phyloP scores from a whole-genome alignment of 805 yeast genomes.

The Ogataea paraovalis region DNA sequence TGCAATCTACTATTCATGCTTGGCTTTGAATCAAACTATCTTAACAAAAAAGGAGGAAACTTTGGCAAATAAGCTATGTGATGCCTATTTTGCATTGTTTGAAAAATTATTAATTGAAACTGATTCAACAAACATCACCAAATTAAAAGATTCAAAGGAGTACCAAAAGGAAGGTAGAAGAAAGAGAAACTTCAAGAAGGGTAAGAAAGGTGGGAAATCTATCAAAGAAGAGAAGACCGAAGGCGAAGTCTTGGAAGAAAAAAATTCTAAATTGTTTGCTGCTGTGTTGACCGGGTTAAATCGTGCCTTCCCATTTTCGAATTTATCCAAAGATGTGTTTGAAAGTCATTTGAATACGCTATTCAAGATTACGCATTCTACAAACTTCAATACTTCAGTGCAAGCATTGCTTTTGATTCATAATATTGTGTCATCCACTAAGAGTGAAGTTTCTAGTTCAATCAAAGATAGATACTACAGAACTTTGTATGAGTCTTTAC shows the following conservation, averaged over 20 bases:
- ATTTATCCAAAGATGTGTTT: constrained; percentile 65
- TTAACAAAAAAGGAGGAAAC: constrained; percentile 70
- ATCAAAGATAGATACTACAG: constrained; percentile 68
- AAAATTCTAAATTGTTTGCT: constrained; percentile 77
- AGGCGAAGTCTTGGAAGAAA: constrained; percentile 67
- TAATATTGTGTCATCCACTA: constrained; percentile 58
- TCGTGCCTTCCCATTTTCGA: constrained; percentile 91
- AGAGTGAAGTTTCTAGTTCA: constrained; percentile 30
- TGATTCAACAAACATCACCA: constrained; percentile 41
- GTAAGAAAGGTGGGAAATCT: constrained; percentile 85
- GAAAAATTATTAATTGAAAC: constrained; percentile 75
- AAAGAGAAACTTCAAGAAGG: constrained; percentile 74
- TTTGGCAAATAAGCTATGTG: constrained; percentile 79
- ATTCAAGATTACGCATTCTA: constrained; percentile 86
- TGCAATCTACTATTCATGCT: constrained; percentile 80
- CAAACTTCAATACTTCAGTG: constrained; percentile 89
- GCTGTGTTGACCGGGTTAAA: constrained; percentile 93
- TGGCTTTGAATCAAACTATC: constrained; percentile 90
- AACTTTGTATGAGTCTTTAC: constrained; percentile 82
- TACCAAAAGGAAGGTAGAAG: constrained; percentile 58
- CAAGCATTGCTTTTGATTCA: constrained; percentile 86
- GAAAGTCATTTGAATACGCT: constrained; percentile 77
- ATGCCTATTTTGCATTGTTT: constrained; percentile 81
- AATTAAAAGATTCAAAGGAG: constrained; percentile 35
- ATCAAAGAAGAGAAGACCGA: constrained; percentile 63